Evolutionary conservation across 2,329 filamentous ascomycete species (phyloP).

Genomic region (Claviceps africana): DNA sequence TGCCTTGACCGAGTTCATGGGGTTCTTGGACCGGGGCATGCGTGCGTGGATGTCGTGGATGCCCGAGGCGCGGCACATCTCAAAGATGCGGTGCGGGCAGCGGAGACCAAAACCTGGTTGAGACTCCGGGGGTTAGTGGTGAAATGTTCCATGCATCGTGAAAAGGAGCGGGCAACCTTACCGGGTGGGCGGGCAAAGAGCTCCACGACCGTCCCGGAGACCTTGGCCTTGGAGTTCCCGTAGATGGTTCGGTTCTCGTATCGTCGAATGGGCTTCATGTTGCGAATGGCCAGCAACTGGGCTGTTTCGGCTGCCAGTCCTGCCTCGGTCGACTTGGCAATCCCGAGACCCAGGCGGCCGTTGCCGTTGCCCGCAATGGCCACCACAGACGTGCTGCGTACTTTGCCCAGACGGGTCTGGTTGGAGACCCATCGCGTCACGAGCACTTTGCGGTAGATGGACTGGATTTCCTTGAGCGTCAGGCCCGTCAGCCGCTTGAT

Average conservation of each 20-base stretch:
- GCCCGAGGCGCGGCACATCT: slow-evolving; percentile 78
- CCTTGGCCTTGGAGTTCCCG: slow-evolving; percentile 70
- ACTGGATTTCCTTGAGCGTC: slow-evolving; percentile 34
- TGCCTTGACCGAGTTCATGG: slow-evolving; percentile 96
- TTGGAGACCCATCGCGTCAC: slow-evolving; percentile 67
- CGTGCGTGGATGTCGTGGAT: slow-evolving; percentile 75
- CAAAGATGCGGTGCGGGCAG: slow-evolving; percentile 81
- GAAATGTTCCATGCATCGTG: no score
- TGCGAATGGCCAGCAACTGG: slow-evolving; percentile 67
- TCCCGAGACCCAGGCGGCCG: slow-evolving; percentile 75
- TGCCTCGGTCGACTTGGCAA: slow-evolving; percentile 71
- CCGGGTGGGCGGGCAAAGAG: slow-evolving; percentile 76
- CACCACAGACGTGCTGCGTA: slow-evolving; percentile 60
- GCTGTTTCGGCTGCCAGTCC: slow-evolving; percentile 57
- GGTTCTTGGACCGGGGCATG: slow-evolving; percentile 77
- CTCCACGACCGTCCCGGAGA: slow-evolving; percentile 75
- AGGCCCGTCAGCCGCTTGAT: slow-evolving; percentile 43
- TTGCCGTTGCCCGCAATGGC: slow-evolving; percentile 77
- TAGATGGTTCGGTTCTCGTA: slow-evolving; percentile 91
- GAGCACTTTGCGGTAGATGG: slow-evolving; percentile 55
- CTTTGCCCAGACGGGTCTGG: slow-evolving; percentile 93
- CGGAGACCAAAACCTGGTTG: slow-evolving; percentile 81
- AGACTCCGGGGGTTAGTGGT: background rate
- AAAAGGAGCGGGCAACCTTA: no score
- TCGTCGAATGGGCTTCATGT: slow-evolving; percentile 80